Base-by-base conservation (phyloP, 2,329 filamentous ascomycete genomes). In the Thyridium curvatum region DNA sequence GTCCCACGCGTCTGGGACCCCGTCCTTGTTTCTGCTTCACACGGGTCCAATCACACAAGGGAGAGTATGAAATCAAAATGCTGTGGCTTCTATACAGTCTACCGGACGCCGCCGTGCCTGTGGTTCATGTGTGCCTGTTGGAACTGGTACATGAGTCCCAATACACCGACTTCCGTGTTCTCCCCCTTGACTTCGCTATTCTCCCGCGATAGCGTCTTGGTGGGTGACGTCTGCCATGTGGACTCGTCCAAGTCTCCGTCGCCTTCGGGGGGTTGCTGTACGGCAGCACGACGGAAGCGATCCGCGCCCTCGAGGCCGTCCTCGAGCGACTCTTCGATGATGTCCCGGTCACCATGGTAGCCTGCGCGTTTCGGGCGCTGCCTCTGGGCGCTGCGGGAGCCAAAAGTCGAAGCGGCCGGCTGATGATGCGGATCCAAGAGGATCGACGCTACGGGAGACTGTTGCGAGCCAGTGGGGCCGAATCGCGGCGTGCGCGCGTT, bases 351-450 rank as follows among this genome's bases (percentile, higher is more conserved):
- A 28, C 57, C 66, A 35, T 64, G 70, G 48, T 69, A 69, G 38
- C 55, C 64, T 52, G 65, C 60, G 41, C 63, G 63, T 49, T 67
- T 50, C 55, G 41, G 31, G 21, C 17, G 14, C 16, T 18, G 28
- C 37, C 66, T 61, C 42, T 75, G 64, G n/a, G 64, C 52, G 37
- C 69, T 74, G 30, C 69, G 66, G 14, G 52, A 61, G 2, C 63
- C 62, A 29, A 66, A 56, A 5, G 64, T 64, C 9, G 71, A 67
- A 2, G 65, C 64, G 2, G 70, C 66, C 6, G 84, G 84, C 44
- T 89, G 84, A 44, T 90, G 81, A 52, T 86, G 84, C 3, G 84
- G 79, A 58, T 90, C 85, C 3, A 90, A 67, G 2, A 90, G 68
- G 47, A 86, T 76, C 2, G 84, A 88, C 14, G 79, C 77, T 72